These are phyloP conservation scores for Aquanectria penicillioides DNA, from an alignment of 2,329 filamentous ascomycete species.

Conservation along the genomic window DNA sequence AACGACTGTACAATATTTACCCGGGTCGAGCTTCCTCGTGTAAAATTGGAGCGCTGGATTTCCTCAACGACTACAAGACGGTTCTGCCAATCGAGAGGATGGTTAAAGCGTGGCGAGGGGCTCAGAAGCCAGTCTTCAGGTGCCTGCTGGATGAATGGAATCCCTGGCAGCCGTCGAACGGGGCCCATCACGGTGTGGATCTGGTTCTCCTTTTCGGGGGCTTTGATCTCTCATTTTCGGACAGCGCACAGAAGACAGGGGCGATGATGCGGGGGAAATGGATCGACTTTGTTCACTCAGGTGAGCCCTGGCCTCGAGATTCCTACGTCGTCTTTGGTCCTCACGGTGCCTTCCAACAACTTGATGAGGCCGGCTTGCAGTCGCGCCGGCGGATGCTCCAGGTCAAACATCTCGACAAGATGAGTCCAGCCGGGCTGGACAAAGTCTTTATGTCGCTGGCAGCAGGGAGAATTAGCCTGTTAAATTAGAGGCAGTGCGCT, in stretches of 20 bases:
- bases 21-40: constrained; percentile 49
- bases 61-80: constrained; percentile 47
- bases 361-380: constrained; percentile 45
- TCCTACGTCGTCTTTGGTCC: constrained; percentile 49
- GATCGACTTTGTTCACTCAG: constrained; percentile 50
- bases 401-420: neutral
- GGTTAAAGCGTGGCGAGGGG: constrained; percentile 23
- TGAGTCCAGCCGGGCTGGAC: neutral
- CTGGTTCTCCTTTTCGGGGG: constrained; percentile 55
- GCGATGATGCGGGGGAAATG: constrained; percentile 51
- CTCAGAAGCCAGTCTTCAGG: constrained; percentile 46
- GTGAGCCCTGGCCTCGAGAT: constrained; percentile 48
- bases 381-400: constrained; percentile 11
- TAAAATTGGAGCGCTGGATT: constrained; percentile 53
- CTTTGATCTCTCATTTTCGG: constrained; percentile 49
- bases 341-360: constrained; percentile 47
- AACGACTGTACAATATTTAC: constrained; percentile 52
- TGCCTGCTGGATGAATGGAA: constrained; percentile 57
- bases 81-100: constrained; percentile 41
- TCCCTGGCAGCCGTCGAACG: constrained; percentile 56
- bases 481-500: too few relatives aligned
- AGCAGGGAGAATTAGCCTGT: constrained; percentile 1
- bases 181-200: constrained; percentile 58
- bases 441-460: constrained; percentile 2
- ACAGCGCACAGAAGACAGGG: constrained; percentile 46